Evolutionary conservation across 2,329 filamentous ascomycete genomes (phyloP).

Genomic region (Penicillium sp.): DNA sequence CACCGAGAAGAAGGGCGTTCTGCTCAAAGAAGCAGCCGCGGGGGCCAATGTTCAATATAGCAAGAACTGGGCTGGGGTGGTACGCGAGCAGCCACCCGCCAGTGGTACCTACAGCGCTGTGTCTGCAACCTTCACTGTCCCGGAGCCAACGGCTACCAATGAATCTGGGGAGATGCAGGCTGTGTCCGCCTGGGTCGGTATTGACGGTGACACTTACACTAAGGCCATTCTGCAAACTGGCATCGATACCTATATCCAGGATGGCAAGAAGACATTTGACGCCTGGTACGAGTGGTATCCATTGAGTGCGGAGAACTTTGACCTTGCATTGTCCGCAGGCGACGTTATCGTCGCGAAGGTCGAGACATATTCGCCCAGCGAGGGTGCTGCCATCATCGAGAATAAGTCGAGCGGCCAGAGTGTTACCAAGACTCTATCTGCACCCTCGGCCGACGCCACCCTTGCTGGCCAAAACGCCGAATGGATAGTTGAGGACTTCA

Average conservation of each 20-base stretch:
- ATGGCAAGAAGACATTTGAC: constrained; percentile 45
- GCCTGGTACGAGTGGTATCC: constrained; percentile 64
- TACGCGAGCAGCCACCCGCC: constrained; percentile 44
- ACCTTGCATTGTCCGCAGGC: constrained; percentile 46
- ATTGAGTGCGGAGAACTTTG: constrained; percentile 55
- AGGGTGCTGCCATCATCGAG: constrained; percentile 49
- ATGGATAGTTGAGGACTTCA: constrained; percentile 62
- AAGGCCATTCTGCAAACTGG: constrained; percentile 58
- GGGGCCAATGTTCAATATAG: constrained; percentile 49
- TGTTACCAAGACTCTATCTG: constrained; percentile 52
- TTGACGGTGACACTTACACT: constrained; percentile 58
- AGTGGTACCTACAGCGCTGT: constrained; percentile 49
- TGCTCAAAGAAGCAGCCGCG: constrained; percentile 12
- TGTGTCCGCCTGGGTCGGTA: constrained; percentile 59
- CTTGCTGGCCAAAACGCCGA: constrained; percentile 59
- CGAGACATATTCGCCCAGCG: constrained; percentile 38
- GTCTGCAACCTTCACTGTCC: constrained; percentile 51
- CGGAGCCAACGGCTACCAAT: constrained; percentile 45
- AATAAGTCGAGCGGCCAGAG: constrained; percentile 53
- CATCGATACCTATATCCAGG: constrained; percentile 53
- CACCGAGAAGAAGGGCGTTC: constrained; percentile 12
- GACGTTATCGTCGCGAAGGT: constrained; percentile 45
- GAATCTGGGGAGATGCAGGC: constrained; percentile 43
- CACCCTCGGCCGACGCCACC: constrained; percentile 37
- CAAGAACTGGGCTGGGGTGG: constrained; percentile 60